These are phyloP conservation scores for Curvularia eragrostidis DNA, from an alignment of 2,329 filamentous ascomycete genomes.

Conservation along the genomic window DNA sequence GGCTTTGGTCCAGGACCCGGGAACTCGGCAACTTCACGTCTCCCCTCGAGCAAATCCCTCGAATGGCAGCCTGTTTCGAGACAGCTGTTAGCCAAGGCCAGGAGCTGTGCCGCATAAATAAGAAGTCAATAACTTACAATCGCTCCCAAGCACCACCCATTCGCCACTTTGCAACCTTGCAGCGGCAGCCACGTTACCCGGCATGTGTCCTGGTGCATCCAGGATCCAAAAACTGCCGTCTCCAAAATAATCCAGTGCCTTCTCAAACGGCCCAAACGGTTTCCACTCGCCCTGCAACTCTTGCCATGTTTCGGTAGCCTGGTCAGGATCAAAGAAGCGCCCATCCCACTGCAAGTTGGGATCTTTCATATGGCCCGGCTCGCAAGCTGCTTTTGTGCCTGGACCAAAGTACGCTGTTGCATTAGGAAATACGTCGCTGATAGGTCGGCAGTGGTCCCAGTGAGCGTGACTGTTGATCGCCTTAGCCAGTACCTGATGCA, in stretches of 20 bases:
- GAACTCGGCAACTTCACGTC: slow-evolving; percentile 38
- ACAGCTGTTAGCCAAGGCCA: background rate
- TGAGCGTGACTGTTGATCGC: slow-evolving; percentile 39
- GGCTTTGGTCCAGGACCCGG: slow-evolving; percentile 28
- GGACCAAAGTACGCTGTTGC: slow-evolving; percentile 43
- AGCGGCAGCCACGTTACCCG: slow-evolving; percentile 49
- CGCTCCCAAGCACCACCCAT: slow-evolving; percentile 44
- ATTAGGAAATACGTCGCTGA: slow-evolving; percentile 37
- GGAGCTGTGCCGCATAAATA: background rate
- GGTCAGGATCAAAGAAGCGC: slow-evolving; percentile 42
- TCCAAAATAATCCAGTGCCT: slow-evolving; percentile 48
- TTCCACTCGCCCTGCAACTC: slow-evolving; percentile 41
- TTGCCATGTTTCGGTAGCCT: slow-evolving; percentile 36
- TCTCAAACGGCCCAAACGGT: slow-evolving; percentile 46
- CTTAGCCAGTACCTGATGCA: background rate
- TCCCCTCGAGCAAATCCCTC: slow-evolving; percentile 39
- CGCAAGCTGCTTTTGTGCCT: slow-evolving; percentile 36
- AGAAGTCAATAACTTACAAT: slow-evolving; percentile 29
- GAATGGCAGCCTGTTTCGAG: slow-evolving; percentile 34
- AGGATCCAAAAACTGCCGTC: slow-evolving; percentile 52
- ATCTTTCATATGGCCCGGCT: slow-evolving; percentile 41
- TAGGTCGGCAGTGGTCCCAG: slow-evolving; percentile 44
- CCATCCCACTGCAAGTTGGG: slow-evolving; percentile 42
- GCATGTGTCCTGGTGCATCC: slow-evolving; percentile 49
- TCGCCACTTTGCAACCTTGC: slow-evolving; percentile 34